phyloP scores from a whole-genome alignment of 345 rosid species.

The Eucalyptus pauciflora region DNA sequence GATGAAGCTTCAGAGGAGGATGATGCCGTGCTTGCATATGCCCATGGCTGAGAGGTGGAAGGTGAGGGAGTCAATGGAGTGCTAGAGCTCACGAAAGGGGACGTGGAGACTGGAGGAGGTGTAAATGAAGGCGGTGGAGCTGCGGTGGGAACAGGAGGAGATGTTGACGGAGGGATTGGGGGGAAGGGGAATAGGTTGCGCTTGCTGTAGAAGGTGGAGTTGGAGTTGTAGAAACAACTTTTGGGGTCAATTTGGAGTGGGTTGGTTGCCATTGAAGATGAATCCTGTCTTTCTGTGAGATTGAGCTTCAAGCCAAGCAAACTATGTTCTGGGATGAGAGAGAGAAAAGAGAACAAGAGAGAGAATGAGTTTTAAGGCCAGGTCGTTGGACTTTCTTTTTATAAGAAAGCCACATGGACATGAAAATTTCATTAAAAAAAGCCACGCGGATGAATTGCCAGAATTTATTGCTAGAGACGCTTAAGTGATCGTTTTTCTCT shows the following conservation, averaged over 20 bases:
- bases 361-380: background rate
- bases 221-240: background rate
- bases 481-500: background rate
- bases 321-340: background rate
- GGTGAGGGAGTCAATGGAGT: background rate
- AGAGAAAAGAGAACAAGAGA: background rate
- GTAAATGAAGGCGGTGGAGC: background rate
- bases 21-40: rapidly evolving
- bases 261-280: background rate
- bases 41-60: background rate
- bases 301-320: background rate
- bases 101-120: background rate
- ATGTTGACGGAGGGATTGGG: background rate
- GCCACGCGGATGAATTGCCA: rapidly evolving
- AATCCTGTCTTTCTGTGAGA: background rate
- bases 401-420: background rate
- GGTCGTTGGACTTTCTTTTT: background rate
- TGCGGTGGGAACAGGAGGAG: background rate
- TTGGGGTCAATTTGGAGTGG: background rate
- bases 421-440: no score
- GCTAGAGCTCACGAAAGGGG: background rate
- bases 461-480: background rate
- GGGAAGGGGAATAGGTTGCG: background rate
- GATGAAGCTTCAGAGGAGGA: background rate
- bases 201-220: background rate